These are phyloP conservation scores for Euphorbia celastroides DNA, from an alignment of 441 rosid genomes.

Conservation along the genomic window DNA sequence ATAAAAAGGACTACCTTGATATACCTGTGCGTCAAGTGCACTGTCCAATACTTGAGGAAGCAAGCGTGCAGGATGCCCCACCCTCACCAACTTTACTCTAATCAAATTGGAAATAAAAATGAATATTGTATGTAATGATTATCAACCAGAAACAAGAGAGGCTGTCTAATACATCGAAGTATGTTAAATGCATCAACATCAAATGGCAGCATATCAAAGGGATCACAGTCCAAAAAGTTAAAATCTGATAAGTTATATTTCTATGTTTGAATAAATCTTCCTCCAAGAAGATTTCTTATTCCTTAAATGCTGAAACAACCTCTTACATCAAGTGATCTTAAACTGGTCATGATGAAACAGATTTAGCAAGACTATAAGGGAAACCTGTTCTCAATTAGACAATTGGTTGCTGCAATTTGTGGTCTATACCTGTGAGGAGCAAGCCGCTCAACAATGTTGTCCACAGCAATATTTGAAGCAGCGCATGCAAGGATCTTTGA, in stretches of 20 bases:
- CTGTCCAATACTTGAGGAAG: conserved; percentile 92
- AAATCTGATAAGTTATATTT: background rate
- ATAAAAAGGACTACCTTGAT: conserved; percentile 4
- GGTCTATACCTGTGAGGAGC: conserved; percentile 65
- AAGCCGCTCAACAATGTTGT: conserved; percentile 95
- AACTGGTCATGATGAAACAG: background rate
- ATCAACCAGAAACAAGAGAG: conserved; percentile 2
- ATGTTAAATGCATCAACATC: background rate
- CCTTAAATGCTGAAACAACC: background rate
- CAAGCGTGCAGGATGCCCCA: conserved; percentile 96
- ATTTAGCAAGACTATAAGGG: background rate
- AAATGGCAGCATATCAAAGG: background rate
- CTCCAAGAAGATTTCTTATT: conserved; percentile 3
- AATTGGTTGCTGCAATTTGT: background rate
- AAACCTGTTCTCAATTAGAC: no score
- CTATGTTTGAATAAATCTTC: background rate
- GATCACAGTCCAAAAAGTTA: background rate
- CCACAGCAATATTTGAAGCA: conserved; percentile 99
- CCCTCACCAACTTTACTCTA: conserved; percentile 82
- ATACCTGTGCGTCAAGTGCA: conserved; percentile 92
- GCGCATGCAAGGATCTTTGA: conserved; percentile 95
- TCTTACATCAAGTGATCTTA: background rate
- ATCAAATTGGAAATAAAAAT: conserved; percentile 11
- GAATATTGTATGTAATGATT: conserved; percentile 4
- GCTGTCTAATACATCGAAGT: background rate